These are phyloP conservation scores for Vitis rupestris DNA, from an alignment of 164 flowering plant genomes.

Conservation along the genomic window DNA sequence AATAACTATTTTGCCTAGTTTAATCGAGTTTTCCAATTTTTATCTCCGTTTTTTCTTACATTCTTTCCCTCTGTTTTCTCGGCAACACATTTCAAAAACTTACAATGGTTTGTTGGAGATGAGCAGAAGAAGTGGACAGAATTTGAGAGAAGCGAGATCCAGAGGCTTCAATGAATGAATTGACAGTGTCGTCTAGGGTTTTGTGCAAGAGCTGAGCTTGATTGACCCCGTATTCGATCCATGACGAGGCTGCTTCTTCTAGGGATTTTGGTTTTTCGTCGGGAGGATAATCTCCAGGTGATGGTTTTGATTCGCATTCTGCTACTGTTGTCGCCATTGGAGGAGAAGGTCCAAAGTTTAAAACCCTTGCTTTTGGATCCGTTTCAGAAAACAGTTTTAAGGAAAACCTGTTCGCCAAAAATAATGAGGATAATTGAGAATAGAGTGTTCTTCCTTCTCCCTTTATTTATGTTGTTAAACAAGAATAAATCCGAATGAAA, in stretches of 20 bases:
- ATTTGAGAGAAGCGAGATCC: conserved; percentile 68
- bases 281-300: conserved; percentile 1
- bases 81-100: conserved; percentile 7
- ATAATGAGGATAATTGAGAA: too few relatives aligned
- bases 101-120: conserved; percentile 63
- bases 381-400: background rate
- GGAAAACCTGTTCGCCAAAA: too few relatives aligned
- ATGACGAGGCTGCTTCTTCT: conserved; percentile 28
- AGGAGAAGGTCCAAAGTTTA: background rate
- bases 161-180: conserved; percentile 39
- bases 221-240: conserved; percentile 69
- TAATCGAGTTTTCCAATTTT: too few relatives aligned
- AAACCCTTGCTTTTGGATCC: background rate
- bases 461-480: too few relatives aligned
- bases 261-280: conserved; percentile 3
- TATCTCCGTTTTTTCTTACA: background rate
- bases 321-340: conserved; percentile 24
- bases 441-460: too few relatives aligned
- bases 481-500: too few relatives aligned
- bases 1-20: too few relatives aligned
- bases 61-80: background rate
- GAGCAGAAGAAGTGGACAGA: conserved; percentile 63
- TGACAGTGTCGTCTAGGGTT: conserved; percentile 40
- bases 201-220: conserved; percentile 52
- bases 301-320: conserved; percentile 15